Conservation (phyloP, 1,139 yeast genomes). For the Spencermartinsiella ligniputridi region DNA sequence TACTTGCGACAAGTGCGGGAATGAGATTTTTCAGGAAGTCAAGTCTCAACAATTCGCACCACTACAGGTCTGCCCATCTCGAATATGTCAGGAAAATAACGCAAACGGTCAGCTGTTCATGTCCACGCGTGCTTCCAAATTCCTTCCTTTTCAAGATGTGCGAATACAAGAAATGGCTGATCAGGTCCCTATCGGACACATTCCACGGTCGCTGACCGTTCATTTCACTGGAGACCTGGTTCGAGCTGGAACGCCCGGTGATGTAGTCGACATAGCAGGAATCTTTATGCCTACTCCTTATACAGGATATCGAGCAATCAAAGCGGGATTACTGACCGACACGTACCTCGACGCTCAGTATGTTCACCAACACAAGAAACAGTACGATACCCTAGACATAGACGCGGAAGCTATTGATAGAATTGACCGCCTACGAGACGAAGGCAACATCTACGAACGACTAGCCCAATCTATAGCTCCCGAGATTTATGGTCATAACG, state of each 20-base stretch:
- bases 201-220: conserved; percentile 79
- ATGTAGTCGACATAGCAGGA: conserved; percentile 87
- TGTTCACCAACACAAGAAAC: conserved; percentile 82
- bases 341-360: conserved; percentile 88
- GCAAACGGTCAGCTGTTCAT: conserved; percentile 86
- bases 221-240: conserved; percentile 90
- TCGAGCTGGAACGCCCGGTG: conserved; percentile 88
- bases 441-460: conserved; percentile 72
- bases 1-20: conserved; percentile 97
- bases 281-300: conserved; percentile 91
- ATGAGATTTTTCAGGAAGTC: conserved; percentile 94
- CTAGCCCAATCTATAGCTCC: conserved; percentile 93
- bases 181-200: conserved; percentile 97
- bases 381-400: conserved; percentile 64
- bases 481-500: conserved; percentile 91
- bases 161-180: conserved; percentile 90
- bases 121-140: conserved; percentile 94
- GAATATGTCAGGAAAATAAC: conserved; percentile 71
- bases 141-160: conserved; percentile 91
- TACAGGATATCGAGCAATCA: conserved; percentile 88
- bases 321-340: conserved; percentile 91
- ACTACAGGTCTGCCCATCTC: conserved; percentile 76
- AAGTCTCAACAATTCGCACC: conserved; percentile 82
- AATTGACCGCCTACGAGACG: conserved; percentile 49
- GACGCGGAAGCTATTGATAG: conserved; percentile 53